phyloP scores from a whole-genome alignment of 2,329 filamentous ascomycete species.

The Knoxdaviesia proteae region DNA sequence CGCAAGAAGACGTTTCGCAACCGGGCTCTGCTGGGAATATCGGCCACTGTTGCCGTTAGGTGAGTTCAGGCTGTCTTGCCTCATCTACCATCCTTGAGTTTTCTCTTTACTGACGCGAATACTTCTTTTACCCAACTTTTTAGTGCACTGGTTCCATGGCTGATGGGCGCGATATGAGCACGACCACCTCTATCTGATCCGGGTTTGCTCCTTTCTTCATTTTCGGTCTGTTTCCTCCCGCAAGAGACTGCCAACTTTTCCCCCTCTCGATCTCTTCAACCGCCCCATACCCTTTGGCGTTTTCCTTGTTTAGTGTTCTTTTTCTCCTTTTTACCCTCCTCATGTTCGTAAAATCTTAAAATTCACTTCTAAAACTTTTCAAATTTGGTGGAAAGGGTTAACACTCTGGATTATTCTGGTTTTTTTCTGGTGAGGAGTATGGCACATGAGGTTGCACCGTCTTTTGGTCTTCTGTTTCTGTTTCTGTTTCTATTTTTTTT shows the following conservation, averaged over 20 bases:
- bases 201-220: too few relatives aligned
- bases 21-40: conserved; percentile 68
- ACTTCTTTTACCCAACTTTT: conserved; percentile 6
- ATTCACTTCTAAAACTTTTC: too few relatives aligned
- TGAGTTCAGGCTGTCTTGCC: conserved; percentile 28
- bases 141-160: conserved; percentile 27
- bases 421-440: background rate
- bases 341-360: too few relatives aligned
- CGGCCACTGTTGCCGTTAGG: conserved; percentile 75
- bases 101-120: conserved; percentile 1
- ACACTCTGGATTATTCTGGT: too few relatives aligned
- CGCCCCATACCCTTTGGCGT: too few relatives aligned
- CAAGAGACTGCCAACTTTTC: too few relatives aligned
- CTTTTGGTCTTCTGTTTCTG: conserved; percentile 4
- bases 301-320: too few relatives aligned
- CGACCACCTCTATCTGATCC: background rate
- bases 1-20: conserved; percentile 73
- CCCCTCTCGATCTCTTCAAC: too few relatives aligned
- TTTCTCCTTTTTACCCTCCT: too few relatives aligned
- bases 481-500: conserved; percentile 2
- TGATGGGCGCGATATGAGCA: conserved; percentile 27
- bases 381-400: too few relatives aligned
- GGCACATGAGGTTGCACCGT: background rate
- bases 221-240: too few relatives aligned
- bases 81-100: conserved; percentile 2